Conservation (phyloP, 139 green algal genomes). For the Picocystis salinarum region DNA sequence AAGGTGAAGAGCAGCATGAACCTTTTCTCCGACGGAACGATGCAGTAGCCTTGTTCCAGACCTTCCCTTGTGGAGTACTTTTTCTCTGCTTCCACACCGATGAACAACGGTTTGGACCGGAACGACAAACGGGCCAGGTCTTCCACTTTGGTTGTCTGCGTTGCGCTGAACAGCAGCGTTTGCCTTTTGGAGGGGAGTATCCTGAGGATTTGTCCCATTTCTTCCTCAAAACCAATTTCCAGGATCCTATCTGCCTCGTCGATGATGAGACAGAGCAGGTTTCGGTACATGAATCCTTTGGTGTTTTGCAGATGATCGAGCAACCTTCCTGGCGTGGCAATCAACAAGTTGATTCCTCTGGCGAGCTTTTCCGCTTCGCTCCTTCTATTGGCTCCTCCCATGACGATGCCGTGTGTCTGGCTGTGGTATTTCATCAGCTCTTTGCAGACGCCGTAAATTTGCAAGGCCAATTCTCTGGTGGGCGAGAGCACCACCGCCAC, state of each 20-base stretch:
- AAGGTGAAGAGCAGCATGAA: constrained; percentile 99
- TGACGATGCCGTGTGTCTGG: constrained; percentile 88
- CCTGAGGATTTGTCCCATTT: constrained; percentile 91
- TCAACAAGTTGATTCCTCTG: constrained; percentile 88
- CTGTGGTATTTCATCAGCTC: constrained; percentile 81
- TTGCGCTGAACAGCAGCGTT: constrained; percentile 94
- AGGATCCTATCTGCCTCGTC: constrained; percentile 95
- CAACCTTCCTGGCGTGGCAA: constrained; percentile 82
- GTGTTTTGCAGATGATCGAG: constrained; percentile 86
- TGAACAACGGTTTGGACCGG: constrained; percentile 80
- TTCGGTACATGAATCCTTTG: constrained; percentile 31
- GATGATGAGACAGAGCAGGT: constrained; percentile 78
- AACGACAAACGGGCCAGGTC: constrained; percentile 89
- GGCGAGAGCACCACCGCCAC: constrained; percentile 80
- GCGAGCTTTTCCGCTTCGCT: constrained; percentile 81
- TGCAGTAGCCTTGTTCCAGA: constrained; percentile 88
- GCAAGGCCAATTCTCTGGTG: constrained; percentile 83
- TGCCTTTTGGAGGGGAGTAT: constrained; percentile 88
- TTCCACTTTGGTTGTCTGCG: constrained; percentile 89
- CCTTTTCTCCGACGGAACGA: constrained; percentile 67
- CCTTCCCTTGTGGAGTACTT: constrained; percentile 38
- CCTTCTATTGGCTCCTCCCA: constrained; percentile 90
- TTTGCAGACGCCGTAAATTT: constrained; percentile 83
- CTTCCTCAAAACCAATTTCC: constrained; percentile 97
- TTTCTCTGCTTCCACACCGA: constrained; percentile 62